Base-by-base conservation (phyloP, 345 rosid species). In the Salix exigua region DNA sequence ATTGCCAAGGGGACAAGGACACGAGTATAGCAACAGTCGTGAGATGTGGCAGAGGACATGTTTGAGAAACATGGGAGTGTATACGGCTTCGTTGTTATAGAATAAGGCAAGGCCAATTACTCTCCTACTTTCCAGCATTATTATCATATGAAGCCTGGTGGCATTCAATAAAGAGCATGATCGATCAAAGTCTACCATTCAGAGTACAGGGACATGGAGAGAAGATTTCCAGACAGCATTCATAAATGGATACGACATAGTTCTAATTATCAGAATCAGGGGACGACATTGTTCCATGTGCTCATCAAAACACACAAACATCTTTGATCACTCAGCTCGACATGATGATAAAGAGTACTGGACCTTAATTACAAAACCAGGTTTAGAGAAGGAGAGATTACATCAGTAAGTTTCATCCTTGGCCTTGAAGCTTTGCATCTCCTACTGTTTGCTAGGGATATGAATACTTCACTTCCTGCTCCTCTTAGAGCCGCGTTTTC, bases 381-480 rank as follows among this genome's bases (percentile, higher is more conserved):
- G 10, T 30, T 26, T 37, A 13, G 25, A 67, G 71, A 67, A 42
- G 19, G 35, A 18, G 33, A 44, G 33, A 33, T 8, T 2, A 19
- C 60, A 53, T 19, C 60, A 7, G 60, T 7, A 2, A 1, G 11
- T 74, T 87, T 89, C 88, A 92, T 91, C 86, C 85, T 89, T 14
- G 85, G 86, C 88, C 90, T 89, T 21, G 94, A 91, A 55, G 88
- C 90, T 80, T 85, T 94, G 83, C 97, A 94, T 78, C 88, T 84
- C 82, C 92, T 81, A 67, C 85, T 80, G 72, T 73, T 82, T 7
- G 40, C 73, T 11, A n/a, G 25, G 33, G 75, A 63, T 46, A 38
- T 65, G 8, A 60, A 61, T 72, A 33, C 23, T 65, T 75, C 81
- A 88, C 80, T 87, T 88, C 87, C 87, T 88, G 48, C 85, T 78